A percentile compares a stretch with the other conserved stretches of the same genome.
These are phyloP conservation scores for Vigna nakashimae DNA, from an alignment of 306 rosid species.

Conservation along the genomic window DNA sequence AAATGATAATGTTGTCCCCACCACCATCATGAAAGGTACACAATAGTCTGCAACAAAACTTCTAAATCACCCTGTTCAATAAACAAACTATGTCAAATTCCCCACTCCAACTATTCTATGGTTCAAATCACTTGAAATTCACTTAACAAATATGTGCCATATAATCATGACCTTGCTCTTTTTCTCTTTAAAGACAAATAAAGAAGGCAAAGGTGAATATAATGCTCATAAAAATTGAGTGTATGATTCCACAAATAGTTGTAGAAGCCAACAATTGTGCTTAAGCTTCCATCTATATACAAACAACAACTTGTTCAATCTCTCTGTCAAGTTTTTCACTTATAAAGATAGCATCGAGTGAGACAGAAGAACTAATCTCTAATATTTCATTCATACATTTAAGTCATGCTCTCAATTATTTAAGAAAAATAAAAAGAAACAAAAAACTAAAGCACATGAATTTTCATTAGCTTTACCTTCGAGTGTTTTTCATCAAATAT, in stretches of 20 bases:
- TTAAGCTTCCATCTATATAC: slow-evolving; percentile 76
- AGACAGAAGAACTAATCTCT: background rate
- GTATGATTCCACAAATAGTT: slow-evolving; percentile 88
- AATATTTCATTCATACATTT: background rate
- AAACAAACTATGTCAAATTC: slow-evolving; percentile 16
- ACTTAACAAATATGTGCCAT: slow-evolving; percentile 71
- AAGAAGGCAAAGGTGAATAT: slow-evolving; percentile 76
- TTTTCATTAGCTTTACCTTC: no score
- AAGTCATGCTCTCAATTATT: background rate
- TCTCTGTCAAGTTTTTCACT: background rate
- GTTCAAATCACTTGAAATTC: slow-evolving; percentile 1
- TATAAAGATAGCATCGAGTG: background rate
- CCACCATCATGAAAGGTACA: slow-evolving; percentile 80
- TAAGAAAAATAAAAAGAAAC: no score
- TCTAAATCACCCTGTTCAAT: slow-evolving; percentile 66
- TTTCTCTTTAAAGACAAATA: slow-evolving; percentile 74
- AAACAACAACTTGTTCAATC: slow-evolving; percentile 35
- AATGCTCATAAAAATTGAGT: slow-evolving; percentile 72
- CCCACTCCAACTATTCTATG: background rate
- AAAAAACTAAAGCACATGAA: no score
- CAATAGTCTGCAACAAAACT: slow-evolving; percentile 81
- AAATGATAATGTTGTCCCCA: slow-evolving; percentile 79
- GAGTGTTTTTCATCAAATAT: no score
- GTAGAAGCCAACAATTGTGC: slow-evolving; percentile 89
- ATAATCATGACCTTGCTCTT: slow-evolving; percentile 86